Conservation (phyloP, 2,329 filamentous ascomycete species). For the Xylariomycetidae sp. region DNA sequence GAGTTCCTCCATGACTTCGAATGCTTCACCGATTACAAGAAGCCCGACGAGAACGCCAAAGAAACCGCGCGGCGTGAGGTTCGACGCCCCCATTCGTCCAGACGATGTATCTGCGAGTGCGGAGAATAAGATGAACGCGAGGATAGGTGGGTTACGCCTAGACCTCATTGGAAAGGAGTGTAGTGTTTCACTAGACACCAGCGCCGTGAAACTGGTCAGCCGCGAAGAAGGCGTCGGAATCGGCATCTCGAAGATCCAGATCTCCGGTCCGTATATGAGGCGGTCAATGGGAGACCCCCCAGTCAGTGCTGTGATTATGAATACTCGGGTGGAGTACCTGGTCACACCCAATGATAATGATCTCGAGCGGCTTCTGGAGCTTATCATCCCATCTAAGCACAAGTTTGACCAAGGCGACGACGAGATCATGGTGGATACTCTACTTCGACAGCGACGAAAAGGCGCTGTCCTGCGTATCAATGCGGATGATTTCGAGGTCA, state of each 20-base stretch:
- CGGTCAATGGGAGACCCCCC: slow-evolving; percentile 52
- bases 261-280: slow-evolving; percentile 65
- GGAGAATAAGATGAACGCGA: slow-evolving; percentile 67
- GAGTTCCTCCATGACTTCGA: slow-evolving; percentile 76
- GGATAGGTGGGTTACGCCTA: slow-evolving; percentile 72
- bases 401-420: slow-evolving; percentile 82
- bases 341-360: slow-evolving; percentile 72
- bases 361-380: slow-evolving; percentile 72
- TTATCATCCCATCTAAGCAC: slow-evolving; percentile 88
- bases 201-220: slow-evolving; percentile 74
- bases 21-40: slow-evolving; percentile 47
- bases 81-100: slow-evolving; percentile 48
- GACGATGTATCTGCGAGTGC: slow-evolving; percentile 42
- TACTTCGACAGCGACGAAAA: slow-evolving; percentile 80
- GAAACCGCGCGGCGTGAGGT: slow-evolving; percentile 54
- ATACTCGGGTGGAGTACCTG: slow-evolving; percentile 69
- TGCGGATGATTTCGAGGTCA: slow-evolving; percentile 59
- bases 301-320: slow-evolving; percentile 57
- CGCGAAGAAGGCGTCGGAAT: slow-evolving; percentile 68
- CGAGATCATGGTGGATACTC: slow-evolving; percentile 90
- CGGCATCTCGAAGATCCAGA: slow-evolving; percentile 68
- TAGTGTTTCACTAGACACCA: slow-evolving; percentile 69
- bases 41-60: slow-evolving; percentile 29
- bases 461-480: slow-evolving; percentile 74
- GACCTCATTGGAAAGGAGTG: slow-evolving; percentile 75